These are phyloP conservation scores for Tuber microsphaerosporum DNA, from an alignment of 495 filamentous ascomycete genomes.

Conservation along the genomic window DNA sequence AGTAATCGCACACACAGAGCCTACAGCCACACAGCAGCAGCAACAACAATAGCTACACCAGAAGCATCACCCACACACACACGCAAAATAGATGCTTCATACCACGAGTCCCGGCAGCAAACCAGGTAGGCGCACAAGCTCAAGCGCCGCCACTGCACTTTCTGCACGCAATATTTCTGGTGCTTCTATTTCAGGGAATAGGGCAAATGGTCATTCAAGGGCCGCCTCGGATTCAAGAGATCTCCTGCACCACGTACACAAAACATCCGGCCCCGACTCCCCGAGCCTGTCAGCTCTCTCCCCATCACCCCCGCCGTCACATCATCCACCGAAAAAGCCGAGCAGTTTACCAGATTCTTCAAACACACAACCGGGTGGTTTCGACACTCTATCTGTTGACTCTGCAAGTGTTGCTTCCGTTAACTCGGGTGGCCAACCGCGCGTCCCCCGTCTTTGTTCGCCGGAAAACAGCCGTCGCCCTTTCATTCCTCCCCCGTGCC, in stretches of 20 bases:
- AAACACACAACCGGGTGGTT: neutral
- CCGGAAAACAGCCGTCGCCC: neutral
- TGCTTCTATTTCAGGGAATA: neutral
- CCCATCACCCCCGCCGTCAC: neutral
- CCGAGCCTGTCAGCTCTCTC: conserved; percentile 16
- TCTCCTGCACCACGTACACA: conserved; percentile 9
- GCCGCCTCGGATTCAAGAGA: conserved; percentile 12
- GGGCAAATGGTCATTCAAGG: conserved; percentile 18
- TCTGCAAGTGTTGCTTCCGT: neutral
- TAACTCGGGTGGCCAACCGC: neutral
- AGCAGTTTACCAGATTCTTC: neutral
- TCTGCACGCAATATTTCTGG: neutral
- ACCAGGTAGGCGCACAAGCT: neutral
- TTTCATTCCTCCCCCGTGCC: neutral
- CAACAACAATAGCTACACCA: conserved; percentile 4
- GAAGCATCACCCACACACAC: conserved; percentile 11
- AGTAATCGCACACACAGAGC: conserved; percentile 22
- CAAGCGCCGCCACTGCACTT: neutral
- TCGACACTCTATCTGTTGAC: neutral
- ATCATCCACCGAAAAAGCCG: neutral
- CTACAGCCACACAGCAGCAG: conserved; percentile 12
- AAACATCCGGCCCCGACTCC: conserved; percentile 17
- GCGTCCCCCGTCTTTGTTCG: neutral
- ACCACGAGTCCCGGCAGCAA: neutral
- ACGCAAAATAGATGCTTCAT: conserved; percentile 4